Percentiles rank a stretch among this genome's conserved stretches.
Conservation (phyloP, 805 yeast species). For the Pichia gijzeniarum region DNA sequence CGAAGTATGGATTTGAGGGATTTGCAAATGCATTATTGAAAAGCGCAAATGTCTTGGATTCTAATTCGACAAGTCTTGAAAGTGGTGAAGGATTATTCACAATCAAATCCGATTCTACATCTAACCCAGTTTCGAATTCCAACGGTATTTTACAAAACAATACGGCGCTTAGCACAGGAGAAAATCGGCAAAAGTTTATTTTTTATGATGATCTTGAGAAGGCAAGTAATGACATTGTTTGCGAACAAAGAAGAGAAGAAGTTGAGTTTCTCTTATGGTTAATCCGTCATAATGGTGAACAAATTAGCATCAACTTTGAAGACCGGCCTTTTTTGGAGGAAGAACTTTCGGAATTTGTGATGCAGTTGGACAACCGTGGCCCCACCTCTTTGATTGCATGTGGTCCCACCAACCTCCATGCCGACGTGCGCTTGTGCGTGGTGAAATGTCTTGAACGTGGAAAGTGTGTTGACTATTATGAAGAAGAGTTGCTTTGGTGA, state of each 20-base stretch:
- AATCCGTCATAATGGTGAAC: conserved; percentile 14
- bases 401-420: conserved; percentile 31
- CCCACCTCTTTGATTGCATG: conserved; percentile 32
- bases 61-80: background rate
- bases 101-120: no score
- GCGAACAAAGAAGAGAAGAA: conserved; percentile 2
- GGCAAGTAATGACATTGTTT: background rate
- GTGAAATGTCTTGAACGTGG: conserved; percentile 24
- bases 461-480: conserved; percentile 31
- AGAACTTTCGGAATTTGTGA: conserved; percentile 18
- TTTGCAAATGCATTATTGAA: conserved; percentile 2
- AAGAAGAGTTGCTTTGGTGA: conserved; percentile 34
- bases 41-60: background rate
- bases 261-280: conserved; percentile 15
- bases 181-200: no score
- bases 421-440: conserved; percentile 30
- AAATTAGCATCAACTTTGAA: conserved; percentile 21
- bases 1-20: background rate
- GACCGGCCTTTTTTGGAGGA: conserved; percentile 23
- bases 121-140: no score
- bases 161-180: no score
- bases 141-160: background rate
- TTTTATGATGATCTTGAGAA: background rate
- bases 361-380: conserved; percentile 13
- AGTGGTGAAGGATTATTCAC: no score